Percentiles rank a stretch among this genome's conserved stretches.
Conservation (phyloP, 805 yeast species). For the Candida insectorum region DNA sequence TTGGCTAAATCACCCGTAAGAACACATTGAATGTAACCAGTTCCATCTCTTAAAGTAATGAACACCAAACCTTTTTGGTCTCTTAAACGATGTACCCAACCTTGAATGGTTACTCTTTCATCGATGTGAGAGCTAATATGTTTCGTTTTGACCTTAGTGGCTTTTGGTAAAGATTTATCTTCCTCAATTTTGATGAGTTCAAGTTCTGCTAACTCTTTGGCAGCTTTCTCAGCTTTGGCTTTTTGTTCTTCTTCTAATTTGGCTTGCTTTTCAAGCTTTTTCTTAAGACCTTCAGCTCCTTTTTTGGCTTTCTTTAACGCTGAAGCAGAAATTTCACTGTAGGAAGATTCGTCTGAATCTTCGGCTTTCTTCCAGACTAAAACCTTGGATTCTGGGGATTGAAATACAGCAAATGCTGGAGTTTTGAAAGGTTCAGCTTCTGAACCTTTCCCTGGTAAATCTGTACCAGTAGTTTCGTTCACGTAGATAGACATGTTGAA, state of each 20-base stretch:
- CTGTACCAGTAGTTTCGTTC: conserved; percentile 70
- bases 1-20: conserved; percentile 88
- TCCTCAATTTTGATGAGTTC: conserved; percentile 66
- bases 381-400: conserved; percentile 51
- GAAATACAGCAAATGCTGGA: conserved; percentile 75
- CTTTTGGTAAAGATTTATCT: conserved; percentile 69
- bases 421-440: conserved; percentile 71
- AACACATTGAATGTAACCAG: conserved; percentile 86
- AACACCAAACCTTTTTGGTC: conserved; percentile 89
- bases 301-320: conserved; percentile 95
- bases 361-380: conserved; percentile 60
- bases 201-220: conserved; percentile 74
- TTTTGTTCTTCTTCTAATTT: conserved; percentile 60
- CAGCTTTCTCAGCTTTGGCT: conserved; percentile 54
- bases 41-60: conserved; percentile 90
- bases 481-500: conserved; percentile 53
- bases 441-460: conserved; percentile 54
- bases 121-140: conserved; percentile 54
- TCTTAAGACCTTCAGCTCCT: conserved; percentile 88
- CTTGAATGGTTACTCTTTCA: conserved; percentile 72
- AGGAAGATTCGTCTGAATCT: conserved; percentile 50
- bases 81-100: conserved; percentile 97
- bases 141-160: conserved; percentile 64
- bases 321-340: conserved; percentile 77
- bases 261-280: conserved; percentile 69